phyloP scores from a whole-genome alignment of 345 rosid genomes.

The Stellera chamaejasme region DNA sequence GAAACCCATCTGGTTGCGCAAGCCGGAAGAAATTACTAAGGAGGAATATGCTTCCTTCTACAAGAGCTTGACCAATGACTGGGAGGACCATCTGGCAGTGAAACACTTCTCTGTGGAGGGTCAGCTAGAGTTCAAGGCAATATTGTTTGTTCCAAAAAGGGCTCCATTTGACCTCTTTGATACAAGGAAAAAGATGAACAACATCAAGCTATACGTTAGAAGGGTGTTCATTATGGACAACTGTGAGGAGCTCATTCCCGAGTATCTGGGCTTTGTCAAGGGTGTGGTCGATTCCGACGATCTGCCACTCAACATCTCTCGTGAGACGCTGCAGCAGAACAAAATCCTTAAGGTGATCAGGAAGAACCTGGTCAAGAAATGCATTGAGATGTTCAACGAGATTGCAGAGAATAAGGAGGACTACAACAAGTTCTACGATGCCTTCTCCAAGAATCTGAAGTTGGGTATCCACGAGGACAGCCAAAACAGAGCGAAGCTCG shows the following conservation, averaged over 20 bases:
- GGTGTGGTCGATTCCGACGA: constrained; percentile 95
- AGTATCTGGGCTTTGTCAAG: constrained; percentile 73
- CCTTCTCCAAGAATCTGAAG: constrained; percentile 82
- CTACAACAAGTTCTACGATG: constrained; percentile 74
- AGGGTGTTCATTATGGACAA: constrained; percentile 94
- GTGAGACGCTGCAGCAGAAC: constrained; percentile 86
- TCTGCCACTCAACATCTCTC: constrained; percentile 85
- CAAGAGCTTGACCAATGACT: constrained; percentile 80
- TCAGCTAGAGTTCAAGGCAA: constrained; percentile 85
- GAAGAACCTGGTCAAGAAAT: constrained; percentile 87
- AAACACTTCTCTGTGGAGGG: constrained; percentile 93
- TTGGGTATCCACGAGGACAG: constrained; percentile 86
- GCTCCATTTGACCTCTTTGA: constrained; percentile 92
- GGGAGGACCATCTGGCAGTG: constrained; percentile 85
- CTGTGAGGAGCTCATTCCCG: constrained; percentile 81
- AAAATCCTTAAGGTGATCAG: constrained; percentile 91
- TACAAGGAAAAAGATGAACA: constrained; percentile 76
- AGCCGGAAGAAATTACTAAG: constrained; percentile 79
- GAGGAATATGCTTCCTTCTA: constrained; percentile 86
- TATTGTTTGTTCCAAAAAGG: constrained; percentile 70
- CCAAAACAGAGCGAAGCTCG: constrained; percentile 70
- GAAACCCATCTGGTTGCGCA: constrained; percentile 90
- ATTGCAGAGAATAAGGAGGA: constrained; percentile 85
- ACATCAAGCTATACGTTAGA: constrained; percentile 79
- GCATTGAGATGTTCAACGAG: constrained; percentile 88